Evolutionary conservation across 108 stramenopile species (phyloP), one percentile per base, ranked within the genome.

Genomic region (Nitzschia palea): DNA sequence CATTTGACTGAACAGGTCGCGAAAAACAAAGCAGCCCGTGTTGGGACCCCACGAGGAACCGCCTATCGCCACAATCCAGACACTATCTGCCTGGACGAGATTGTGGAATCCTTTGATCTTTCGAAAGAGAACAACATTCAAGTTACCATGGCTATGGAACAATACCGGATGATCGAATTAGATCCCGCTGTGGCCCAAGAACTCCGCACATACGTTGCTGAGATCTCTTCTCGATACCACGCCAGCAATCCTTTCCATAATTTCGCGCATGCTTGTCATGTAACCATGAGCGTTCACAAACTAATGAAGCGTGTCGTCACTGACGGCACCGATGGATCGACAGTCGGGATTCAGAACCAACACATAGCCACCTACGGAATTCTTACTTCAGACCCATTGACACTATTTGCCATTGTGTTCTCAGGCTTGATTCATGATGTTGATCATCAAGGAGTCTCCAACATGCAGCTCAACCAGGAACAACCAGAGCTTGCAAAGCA

Each of bases 361-460:
- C 55, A 58, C 42, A 31, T 50, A 20, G 50, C 68, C 53, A 82
- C 76, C 4, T 86, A 73, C 55, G 84, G 87, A 2, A 77, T 88
- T 32, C 23, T 51, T 8, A 73, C 80, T 29, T 69, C 70, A 17
- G 84, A 88, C 70, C 82, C 87, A 22, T 57, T 74, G 14, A 67
- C 70, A 8, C 60, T 53, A 9, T 78, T 86, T 29, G 82, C 84
- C 31, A 55, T 78, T 60, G 65, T 82, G 27, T 84, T 86, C 44
- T 81, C 86, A 10, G 84, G 84, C 26, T 61, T 84, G 17, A 71
- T 84, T 44, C 87, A 86, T 44, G 87, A 88, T 62, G 84, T 85
- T 31, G 87, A 81, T 22, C 80, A 81, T 65, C 29, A 31, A 12
- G 80, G 80, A 26, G 72, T 81, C 10, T 37, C 70, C 12, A 81